phyloP scores from a whole-genome alignment of 306 rosid species.

The Cucurbita moschata region DNA sequence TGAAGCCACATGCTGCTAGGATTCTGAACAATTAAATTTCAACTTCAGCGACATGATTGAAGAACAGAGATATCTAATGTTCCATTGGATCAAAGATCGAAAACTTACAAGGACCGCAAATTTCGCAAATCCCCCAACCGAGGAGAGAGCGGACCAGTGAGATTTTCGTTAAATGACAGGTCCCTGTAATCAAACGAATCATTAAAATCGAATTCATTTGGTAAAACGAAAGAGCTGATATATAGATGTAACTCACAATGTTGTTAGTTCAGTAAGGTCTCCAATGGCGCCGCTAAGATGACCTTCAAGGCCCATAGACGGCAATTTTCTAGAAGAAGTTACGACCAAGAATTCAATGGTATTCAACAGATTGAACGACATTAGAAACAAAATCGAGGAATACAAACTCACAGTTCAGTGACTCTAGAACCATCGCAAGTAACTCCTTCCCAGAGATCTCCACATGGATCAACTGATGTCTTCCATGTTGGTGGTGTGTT shows the following conservation, averaged over 20 bases:
- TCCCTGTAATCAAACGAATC: slow-evolving; percentile 16
- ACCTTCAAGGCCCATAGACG: slow-evolving; percentile 25
- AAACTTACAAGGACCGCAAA: slow-evolving; percentile 17
- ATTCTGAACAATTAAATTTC: slow-evolving; percentile 18
- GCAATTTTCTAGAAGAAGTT: neutral
- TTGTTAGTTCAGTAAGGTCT: slow-evolving; percentile 21
- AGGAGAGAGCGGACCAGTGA: slow-evolving; percentile 27
- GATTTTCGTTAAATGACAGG: slow-evolving; percentile 31
- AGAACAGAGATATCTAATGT: too few relatives aligned
- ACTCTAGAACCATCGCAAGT: slow-evolving; percentile 56
- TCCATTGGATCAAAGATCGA: too few relatives aligned
- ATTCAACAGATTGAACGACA: too few relatives aligned
- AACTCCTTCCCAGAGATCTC: slow-evolving; percentile 73
- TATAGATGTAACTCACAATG: slow-evolving; percentile 14
- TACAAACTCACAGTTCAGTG: slow-evolving; percentile 42
- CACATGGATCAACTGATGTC: slow-evolving; percentile 59
- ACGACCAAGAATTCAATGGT: too few relatives aligned
- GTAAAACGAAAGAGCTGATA: too few relatives aligned
- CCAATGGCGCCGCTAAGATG: slow-evolving; percentile 31
- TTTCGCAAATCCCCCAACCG: slow-evolving; percentile 22
- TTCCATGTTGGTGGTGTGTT: slow-evolving; percentile 73
- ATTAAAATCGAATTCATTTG: neutral
- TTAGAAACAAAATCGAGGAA: neutral
- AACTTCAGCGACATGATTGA: too few relatives aligned
- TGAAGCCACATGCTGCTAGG: slow-evolving; percentile 51